Evolutionary conservation across 2,329 filamentous ascomycete species (phyloP).

Genomic region (Hysterium pulicare): DNA sequence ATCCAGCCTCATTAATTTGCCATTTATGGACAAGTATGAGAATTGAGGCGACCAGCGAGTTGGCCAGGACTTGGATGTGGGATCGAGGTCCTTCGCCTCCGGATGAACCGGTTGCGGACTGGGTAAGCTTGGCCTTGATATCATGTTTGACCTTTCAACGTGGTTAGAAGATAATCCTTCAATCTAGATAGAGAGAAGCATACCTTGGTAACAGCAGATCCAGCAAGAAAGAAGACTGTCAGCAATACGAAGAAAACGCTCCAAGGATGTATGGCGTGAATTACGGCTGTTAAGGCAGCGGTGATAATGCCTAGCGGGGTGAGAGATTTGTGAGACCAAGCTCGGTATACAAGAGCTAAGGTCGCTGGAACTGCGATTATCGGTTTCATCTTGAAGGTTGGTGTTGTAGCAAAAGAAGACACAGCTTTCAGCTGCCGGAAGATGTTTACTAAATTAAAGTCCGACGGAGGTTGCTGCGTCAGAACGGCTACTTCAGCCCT

Average conservation of each 20-base stretch:
- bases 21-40: constrained; percentile 53
- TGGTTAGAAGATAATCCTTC: neutral
- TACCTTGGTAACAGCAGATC: constrained; percentile 80
- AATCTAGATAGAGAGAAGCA: constrained; percentile 5
- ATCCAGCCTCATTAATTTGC: constrained; percentile 39
- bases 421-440: too few relatives aligned
- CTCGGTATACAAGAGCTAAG: constrained; percentile 38
- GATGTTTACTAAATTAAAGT: too few relatives aligned
- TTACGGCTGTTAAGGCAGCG: constrained; percentile 68
- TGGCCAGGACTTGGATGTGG: constrained; percentile 85
- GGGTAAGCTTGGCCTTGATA: constrained; percentile 76
- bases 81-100: constrained; percentile 81
- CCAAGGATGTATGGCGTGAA: constrained; percentile 91
- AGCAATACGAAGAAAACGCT: constrained; percentile 84
- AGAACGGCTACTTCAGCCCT: too few relatives aligned
- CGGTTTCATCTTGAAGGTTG: constrained; percentile 21
- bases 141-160: constrained; percentile 72
- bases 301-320: constrained; percentile 71
- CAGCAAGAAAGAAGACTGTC: constrained; percentile 80
- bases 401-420: too few relatives aligned
- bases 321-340: constrained; percentile 55
- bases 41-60: constrained; percentile 75
- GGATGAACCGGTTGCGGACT: constrained; percentile 67
- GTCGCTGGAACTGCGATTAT: constrained; percentile 26
- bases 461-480: too few relatives aligned